Conservation (phyloP, 176 grass and related monocot genomes). For the Aegilops bicornis region DNA sequence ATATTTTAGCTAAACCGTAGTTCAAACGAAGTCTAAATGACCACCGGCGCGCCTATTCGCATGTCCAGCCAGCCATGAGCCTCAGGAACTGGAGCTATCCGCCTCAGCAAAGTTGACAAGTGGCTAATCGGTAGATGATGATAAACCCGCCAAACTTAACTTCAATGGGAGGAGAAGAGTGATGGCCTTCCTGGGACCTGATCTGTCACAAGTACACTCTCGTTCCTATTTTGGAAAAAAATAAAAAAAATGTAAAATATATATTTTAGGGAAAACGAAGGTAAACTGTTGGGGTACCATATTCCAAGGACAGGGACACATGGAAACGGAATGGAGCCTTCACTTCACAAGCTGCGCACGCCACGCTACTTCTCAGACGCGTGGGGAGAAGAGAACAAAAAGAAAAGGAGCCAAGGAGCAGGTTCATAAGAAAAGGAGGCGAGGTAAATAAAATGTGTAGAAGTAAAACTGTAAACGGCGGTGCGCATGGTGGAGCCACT, state of each 20-base stretch:
- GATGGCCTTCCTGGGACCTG: no score
- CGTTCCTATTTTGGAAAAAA: no score
- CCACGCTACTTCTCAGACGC: background rate
- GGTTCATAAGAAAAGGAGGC: background rate
- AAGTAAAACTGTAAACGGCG: background rate
- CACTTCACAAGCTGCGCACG: slow-evolving; percentile 22
- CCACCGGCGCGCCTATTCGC: no score
- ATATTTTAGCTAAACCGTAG: no score
- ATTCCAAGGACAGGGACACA: slow-evolving; percentile 10
- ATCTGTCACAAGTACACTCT: no score
- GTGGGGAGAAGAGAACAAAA: background rate
- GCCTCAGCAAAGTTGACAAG: no score
- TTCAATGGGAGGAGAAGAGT: no score
- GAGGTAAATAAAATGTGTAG: background rate
- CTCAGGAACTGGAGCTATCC: no score
- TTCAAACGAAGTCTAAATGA: no score
- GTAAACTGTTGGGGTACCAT: background rate
- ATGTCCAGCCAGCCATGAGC: no score
- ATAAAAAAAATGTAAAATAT: background rate
- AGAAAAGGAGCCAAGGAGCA: background rate
- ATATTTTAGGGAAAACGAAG: background rate
- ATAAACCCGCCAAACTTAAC: no score
- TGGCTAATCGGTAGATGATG: no score
- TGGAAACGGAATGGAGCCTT: slow-evolving; percentile 23
- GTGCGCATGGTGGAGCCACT: background rate